Evolutionary conservation across 75 land plant genomes (phyloP).

Genomic region (Ceratopteris richardii): DNA sequence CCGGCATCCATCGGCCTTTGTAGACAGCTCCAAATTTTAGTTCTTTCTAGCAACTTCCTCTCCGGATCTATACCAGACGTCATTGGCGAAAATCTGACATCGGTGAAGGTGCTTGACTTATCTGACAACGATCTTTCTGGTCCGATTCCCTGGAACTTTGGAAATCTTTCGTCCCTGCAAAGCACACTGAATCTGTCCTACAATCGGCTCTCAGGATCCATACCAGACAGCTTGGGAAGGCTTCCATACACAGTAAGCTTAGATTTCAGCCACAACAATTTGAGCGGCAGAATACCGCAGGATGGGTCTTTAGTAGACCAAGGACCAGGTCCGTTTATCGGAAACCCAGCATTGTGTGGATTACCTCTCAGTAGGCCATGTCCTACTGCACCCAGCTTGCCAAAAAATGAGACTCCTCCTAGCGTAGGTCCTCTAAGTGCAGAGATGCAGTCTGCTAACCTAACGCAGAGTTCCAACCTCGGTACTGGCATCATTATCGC

Average conservation of each 20-base stretch:
- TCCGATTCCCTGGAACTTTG: slow-evolving; percentile 50
- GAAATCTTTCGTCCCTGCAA: slow-evolving; percentile 42
- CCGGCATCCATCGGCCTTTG: slow-evolving; percentile 32
- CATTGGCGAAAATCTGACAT: slow-evolving; percentile 34
- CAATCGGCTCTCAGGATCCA: slow-evolving; percentile 47
- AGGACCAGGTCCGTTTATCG: slow-evolving; percentile 70
- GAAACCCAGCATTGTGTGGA: slow-evolving; percentile 62
- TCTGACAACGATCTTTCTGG: slow-evolving; percentile 49
- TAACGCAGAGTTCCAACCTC: slow-evolving; percentile 6
- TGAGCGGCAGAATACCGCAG: slow-evolving; percentile 70
- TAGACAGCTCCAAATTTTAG: slow-evolving; percentile 45
- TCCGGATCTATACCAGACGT: slow-evolving; percentile 55
- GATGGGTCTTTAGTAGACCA: slow-evolving; percentile 47
- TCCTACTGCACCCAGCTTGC: not conserved
- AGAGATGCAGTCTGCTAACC: not conserved
- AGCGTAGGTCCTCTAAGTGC: not conserved
- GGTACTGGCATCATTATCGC: slow-evolving; percentile 39
- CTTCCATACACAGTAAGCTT: slow-evolving; percentile 60
- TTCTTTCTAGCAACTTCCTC: slow-evolving; percentile 33
- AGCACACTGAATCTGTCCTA: slow-evolving; percentile 61
- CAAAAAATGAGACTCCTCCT: not conserved
- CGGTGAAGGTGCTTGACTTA: slow-evolving; percentile 50
- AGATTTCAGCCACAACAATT: slow-evolving; percentile 52
- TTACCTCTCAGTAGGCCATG: slow-evolving; percentile 60
- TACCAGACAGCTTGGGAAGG: slow-evolving; percentile 58